Percentiles rank a stretch among this genome's conserved stretches.
phyloP scores from a whole-genome alignment of 2,329 filamentous ascomycete genomes.

The Metarhizium robertsii region DNA sequence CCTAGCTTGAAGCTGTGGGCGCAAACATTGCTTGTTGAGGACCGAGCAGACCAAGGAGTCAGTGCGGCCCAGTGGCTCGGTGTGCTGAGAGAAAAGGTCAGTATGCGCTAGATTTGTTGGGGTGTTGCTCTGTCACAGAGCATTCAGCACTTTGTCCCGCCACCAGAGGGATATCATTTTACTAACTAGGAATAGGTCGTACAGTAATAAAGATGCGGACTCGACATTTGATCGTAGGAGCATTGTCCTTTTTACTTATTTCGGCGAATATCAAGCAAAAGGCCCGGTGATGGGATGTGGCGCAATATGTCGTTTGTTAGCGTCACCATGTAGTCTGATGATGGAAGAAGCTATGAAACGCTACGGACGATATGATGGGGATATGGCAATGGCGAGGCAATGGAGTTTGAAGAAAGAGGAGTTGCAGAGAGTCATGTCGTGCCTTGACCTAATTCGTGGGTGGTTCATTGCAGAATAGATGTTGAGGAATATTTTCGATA shows the following conservation, averaged over 20 bases:
- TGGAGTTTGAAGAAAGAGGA: not conserved
- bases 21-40: constrained; percentile 89
- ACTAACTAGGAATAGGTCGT: not conserved
- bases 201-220: not conserved
- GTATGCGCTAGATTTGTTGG: constrained; percentile 6
- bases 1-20: constrained; percentile 94
- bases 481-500: not conserved
- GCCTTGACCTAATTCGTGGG: not conserved
- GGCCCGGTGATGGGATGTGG: not conserved
- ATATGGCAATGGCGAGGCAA: not conserved
- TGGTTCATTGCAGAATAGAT: not conserved
- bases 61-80: constrained; percentile 93
- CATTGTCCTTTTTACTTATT: not conserved
- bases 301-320: not conserved
- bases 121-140: not conserved
- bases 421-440: not conserved
- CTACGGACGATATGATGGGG: not conserved
- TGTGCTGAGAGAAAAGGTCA: constrained; percentile 85
- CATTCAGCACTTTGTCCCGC: not conserved
- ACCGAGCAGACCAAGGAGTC: constrained; percentile 86
- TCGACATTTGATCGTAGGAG: no score
- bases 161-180: not conserved
- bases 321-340: not conserved
- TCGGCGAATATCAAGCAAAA: not conserved
- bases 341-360: not conserved